phyloP scores from a whole-genome alignment of 2,329 filamentous ascomycete species.

The Venturiaceae sp. region DNA sequence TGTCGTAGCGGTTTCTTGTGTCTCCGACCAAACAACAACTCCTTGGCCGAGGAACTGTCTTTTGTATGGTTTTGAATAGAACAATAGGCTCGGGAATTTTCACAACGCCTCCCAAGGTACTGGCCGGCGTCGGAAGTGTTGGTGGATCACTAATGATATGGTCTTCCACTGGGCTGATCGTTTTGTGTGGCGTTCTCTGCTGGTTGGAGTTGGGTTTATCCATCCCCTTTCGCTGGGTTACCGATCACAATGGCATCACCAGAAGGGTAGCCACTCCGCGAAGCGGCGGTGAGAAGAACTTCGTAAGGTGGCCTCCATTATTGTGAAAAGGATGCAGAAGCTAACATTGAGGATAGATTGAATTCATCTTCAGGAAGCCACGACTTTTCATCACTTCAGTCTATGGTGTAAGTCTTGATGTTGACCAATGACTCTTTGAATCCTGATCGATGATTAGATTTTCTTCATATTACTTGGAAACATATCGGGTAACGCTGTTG shows the following conservation, averaged over 20 bases:
- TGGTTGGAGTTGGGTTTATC: not conserved
- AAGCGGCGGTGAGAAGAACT: constrained; percentile 16
- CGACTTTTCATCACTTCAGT: constrained; percentile 32
- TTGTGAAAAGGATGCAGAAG: not conserved
- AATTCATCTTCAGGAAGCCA: constrained; percentile 34
- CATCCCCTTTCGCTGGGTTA: not conserved
- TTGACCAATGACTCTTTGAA: no score
- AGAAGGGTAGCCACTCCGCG: constrained; percentile 18
- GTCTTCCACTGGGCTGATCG: constrained; percentile 9
- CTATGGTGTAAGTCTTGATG: constrained; percentile 27
- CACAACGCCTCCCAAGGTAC: constrained; percentile 14
- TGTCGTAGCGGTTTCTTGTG: not conserved
- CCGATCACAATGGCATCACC: constrained; percentile 10
- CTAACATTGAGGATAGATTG: constrained; percentile 21
- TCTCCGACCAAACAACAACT: not conserved
- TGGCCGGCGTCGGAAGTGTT: constrained; percentile 15
- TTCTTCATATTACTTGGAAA: constrained; percentile 40
- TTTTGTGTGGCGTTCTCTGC: not conserved
- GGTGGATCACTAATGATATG: constrained; percentile 29
- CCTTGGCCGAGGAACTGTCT: not conserved
- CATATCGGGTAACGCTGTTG: constrained; percentile 33
- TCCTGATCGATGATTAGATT: no score
- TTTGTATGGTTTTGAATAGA: not conserved
- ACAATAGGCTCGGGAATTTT: constrained; percentile 15
- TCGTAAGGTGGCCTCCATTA: constrained; percentile 9